A percentile compares a stretch with the other conserved stretches of the same genome.
Conservation (phyloP, 2,329 filamentous ascomycete genomes). For the Beauveria bassiana region DNA sequence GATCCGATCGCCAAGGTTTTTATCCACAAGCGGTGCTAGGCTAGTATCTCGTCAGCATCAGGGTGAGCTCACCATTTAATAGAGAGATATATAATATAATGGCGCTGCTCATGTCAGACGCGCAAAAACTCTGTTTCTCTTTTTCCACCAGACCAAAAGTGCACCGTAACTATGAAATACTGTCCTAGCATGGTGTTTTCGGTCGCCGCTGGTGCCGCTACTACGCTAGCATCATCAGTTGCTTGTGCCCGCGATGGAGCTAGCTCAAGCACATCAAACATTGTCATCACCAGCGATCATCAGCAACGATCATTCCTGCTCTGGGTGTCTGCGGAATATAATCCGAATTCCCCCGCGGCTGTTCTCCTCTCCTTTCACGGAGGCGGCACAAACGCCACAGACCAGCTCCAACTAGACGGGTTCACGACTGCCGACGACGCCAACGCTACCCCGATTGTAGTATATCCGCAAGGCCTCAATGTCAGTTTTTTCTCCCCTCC, state of each 20-base stretch:
- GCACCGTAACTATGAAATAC: neutral
- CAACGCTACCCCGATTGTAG: constrained; percentile 26
- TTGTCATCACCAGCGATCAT: constrained; percentile 8
- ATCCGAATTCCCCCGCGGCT: constrained; percentile 20
- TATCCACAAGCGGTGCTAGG: neutral
- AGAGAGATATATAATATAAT: neutral
- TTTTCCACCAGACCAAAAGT: neutral
- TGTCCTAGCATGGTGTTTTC: neutral
- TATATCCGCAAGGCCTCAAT: constrained; percentile 37
- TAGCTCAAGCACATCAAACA: neutral
- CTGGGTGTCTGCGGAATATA: constrained; percentile 29
- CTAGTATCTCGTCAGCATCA: neutral
- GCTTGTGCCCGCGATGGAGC: neutral
- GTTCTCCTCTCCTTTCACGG: constrained; percentile 39
- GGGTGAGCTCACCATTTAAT: neutral
- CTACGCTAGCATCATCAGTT: neutral
- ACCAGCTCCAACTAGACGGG: constrained; percentile 29
- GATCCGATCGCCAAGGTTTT: neutral
- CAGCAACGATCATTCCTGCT: constrained; percentile 24
- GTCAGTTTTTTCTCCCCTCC: constrained; percentile 15
- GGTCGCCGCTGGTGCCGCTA: neutral
- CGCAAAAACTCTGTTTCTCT: neutral
- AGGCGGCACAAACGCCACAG: constrained; percentile 25
- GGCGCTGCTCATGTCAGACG: neutral
- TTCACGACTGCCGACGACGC: constrained; percentile 29